Evolutionary conservation across 805 yeast genomes (phyloP), one percentile per base, ranked within the genome.

Genomic region (Kuraishia hungarica): DNA sequence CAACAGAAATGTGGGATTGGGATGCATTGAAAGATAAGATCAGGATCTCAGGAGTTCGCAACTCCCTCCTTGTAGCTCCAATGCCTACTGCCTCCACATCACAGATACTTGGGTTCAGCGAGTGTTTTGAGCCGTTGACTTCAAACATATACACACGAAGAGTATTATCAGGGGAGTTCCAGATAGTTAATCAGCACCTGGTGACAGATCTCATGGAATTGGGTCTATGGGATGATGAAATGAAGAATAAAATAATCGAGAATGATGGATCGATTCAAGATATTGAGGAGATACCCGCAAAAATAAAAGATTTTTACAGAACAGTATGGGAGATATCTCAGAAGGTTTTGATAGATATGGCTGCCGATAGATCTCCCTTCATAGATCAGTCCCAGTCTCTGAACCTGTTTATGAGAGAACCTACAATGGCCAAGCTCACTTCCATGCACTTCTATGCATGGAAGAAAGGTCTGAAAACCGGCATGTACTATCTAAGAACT

Each of bases 371-470:
- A 72, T 84, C 89, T 57, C 86, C 90, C 22, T 88, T 77, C 71
- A 84, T 87, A 68, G 93, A 87, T 70, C 99, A 94, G 75, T 89
- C 97, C 48, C 98, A 93, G 75, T 87, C 96, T 39, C 76, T 94
- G 79, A 94, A 93, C 72, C 87, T 94, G 64, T 94, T 91, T 74
- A 82, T 94, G 67, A 86, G 82, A 73, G 86, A 85, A 59, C 98
- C 98, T 62, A 93, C 98, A 10, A 89, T 93, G 96, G 97, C 97
- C 69, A 94, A 94, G 72, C 81, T 94, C 68, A 94, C 99, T 8
- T 83, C 93, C 58, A 94, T 94, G 97, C 99, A 94, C 72, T 94
- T 94, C 79, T 93, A 94, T 68, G 99, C 98, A 57, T 94, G 99
- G 99, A 89, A 90, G 80, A 90, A 88, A 77, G 99, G 99, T 59